Evolutionary conservation across 441 rosid genomes (phyloP), one percentile per base, ranked within the genome.

Genomic region (Gossypium davidsonii): DNA sequence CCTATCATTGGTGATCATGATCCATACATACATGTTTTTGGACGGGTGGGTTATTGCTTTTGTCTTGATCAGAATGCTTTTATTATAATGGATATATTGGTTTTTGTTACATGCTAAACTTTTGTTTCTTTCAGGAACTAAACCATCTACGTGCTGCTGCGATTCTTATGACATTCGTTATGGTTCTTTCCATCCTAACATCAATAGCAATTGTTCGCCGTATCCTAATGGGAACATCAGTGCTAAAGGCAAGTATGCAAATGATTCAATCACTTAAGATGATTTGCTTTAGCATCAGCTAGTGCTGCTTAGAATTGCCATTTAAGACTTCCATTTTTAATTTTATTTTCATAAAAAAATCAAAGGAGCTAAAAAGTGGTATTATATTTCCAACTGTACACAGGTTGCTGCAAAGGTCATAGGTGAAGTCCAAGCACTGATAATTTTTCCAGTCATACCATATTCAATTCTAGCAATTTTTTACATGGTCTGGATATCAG

Each of bases 381-480:
- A 58, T 48, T 52, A 77, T 77, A 57, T 34, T 60, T 72, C n/a
- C 46, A 69, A 78, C 52, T 72, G 59, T 76, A n/a, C 77, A 65
- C 89, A 95, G 98, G 99, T 95, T 62, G 98, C 98, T 76, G 98
- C 99, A 12, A 95, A 95, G 82, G 96, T 95, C 71, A 88, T 95
- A 25, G 96, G 98, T 80, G 99, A 95, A 87, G 97, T 91, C 79
- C 98, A 86, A 78, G 99, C 98, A 1, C 89, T 95, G 76, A 89
- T 95, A 61, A 87, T 95, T 65, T 95, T 88, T 81, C 98, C 99
- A 1, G 76, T 88, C 80, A 85, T 92, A 66, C 99, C 98, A 44
- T 91, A 87, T 71, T 79, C 74, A 1, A 78, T 91, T 76, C 97
- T 95, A 9, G 98, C 90, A 7, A 74, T 95, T 67, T 95, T 95